These are phyloP conservation scores for Helicocarpus griseus DNA, from an alignment of 2,329 filamentous ascomycete species.

Conservation along the genomic window DNA sequence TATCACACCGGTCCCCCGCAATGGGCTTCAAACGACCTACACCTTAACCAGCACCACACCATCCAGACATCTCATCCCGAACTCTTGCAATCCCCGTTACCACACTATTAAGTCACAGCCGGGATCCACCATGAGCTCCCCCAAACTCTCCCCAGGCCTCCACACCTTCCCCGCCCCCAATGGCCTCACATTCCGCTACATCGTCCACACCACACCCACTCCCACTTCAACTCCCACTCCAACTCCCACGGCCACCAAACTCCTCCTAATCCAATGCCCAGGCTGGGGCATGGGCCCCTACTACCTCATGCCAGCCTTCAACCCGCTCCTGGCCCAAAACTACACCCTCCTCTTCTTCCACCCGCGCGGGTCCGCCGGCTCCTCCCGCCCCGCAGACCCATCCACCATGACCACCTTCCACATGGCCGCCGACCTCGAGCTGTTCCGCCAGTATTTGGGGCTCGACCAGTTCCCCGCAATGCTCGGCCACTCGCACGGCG, in stretches of 20 bases:
- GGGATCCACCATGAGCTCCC: too few species aligned
- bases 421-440: constrained; percentile 18
- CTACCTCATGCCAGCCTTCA: constrained; percentile 15
- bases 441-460: constrained; percentile 16
- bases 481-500: constrained; percentile 21
- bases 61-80: too few species aligned
- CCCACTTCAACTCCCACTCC: too few species aligned
- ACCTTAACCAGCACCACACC: too few species aligned
- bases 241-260: constrained; percentile 2
- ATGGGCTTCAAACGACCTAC: too few species aligned
- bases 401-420: constrained; percentile 16
- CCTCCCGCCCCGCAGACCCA: constrained; percentile 7
- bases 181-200: constrained; percentile 14
- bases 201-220: constrained; percentile 7
- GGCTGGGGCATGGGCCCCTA: constrained; percentile 18
- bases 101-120: too few species aligned
- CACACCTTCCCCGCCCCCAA: constrained; percentile 14
- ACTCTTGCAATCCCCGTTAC: too few species aligned
- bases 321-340: constrained; percentile 9
- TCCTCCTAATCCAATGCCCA: constrained; percentile 17
- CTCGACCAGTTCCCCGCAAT: constrained; percentile 14
- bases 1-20: too few species aligned
- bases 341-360: constrained; percentile 19
- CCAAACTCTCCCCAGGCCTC: constrained; percentile 7
- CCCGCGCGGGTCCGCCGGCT: constrained; percentile 19